These are phyloP conservation scores for Spatholobus suberectus DNA, from an alignment of 306 rosid genomes.

Conservation along the genomic window DNA sequence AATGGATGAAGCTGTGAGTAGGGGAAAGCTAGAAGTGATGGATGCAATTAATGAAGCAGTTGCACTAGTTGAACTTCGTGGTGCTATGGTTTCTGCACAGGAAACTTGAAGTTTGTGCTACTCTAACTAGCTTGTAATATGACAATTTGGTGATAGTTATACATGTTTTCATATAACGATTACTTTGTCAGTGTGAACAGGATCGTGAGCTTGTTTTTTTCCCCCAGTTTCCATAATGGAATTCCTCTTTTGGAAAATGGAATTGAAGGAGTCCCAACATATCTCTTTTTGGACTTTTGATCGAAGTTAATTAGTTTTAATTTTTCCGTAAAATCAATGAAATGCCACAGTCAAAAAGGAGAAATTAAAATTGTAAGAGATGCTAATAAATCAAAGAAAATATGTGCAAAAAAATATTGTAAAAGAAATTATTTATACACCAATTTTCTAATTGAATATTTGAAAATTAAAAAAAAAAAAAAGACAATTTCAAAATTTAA, in stretches of 20 bases:
- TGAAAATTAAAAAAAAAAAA: too few species aligned
- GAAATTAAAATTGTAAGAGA: neutral
- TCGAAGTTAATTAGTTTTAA: neutral
- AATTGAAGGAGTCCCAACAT: neutral
- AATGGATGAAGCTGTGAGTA: constrained; percentile 82
- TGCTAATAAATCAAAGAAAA: too few species aligned
- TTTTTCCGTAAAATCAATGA: too few species aligned
- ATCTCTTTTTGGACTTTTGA: neutral
- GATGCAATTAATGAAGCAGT: constrained; percentile 81
- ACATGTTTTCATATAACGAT: neutral
- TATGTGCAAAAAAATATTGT: too few species aligned
- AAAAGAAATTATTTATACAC: neutral
- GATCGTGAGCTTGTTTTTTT: neutral
- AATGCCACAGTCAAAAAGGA: neutral
- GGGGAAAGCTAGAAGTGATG: constrained; percentile 70
- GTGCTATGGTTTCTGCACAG: constrained; percentile 52
- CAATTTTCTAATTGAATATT: too few species aligned
- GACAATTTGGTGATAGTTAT: neutral
- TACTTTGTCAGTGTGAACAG: constrained; percentile 12
- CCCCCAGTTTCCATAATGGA: neutral
- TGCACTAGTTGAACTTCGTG: constrained; percentile 69
- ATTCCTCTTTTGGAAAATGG: neutral
- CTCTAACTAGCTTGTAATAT: neutral
- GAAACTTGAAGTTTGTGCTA: constrained; percentile 10
- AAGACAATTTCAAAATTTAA: neutral